Evolutionary conservation across 2,329 filamentous ascomycete genomes (phyloP).

Genomic region (Phialophora macrospora): DNA sequence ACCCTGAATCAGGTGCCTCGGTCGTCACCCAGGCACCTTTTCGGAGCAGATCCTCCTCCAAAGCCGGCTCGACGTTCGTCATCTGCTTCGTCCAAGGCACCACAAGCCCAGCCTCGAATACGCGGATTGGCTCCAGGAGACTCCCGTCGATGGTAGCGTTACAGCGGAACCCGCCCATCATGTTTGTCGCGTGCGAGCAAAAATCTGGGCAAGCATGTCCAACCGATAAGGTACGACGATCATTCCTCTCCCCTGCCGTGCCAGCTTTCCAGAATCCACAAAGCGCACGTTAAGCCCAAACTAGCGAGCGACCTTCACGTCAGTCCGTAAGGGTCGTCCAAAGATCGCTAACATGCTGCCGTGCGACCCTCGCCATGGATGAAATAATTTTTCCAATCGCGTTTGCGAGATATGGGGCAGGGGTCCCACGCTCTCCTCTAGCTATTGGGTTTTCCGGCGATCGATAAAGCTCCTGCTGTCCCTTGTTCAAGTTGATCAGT

Average conservation of each 20-base stretch:
- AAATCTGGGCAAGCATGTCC: slow-evolving; percentile 7
- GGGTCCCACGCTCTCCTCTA: neutral
- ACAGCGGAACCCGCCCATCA: slow-evolving; percentile 14
- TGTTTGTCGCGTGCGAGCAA: slow-evolving; percentile 12
- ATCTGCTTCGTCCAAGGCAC: neutral
- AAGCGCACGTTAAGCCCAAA: neutral
- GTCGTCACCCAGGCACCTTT: slow-evolving; percentile 6
- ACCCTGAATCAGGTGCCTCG: slow-evolving; percentile 5
- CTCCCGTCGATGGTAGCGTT: slow-evolving; percentile 12
- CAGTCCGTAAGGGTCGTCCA: neutral
- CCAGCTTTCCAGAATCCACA: neutral
- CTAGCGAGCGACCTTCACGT: slow-evolving; percentile 10
- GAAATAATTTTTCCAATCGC: slow-evolving; percentile 4
- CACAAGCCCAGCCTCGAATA: slow-evolving; percentile 7
- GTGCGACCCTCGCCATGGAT: neutral
- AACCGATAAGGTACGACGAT: slow-evolving; percentile 19
- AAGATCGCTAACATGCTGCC: neutral
- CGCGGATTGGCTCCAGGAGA: slow-evolving; percentile 15
- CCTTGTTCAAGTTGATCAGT: neutral
- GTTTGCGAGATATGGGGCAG: slow-evolving; percentile 2
- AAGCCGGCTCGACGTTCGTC: slow-evolving; percentile 5
- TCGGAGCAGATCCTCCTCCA: neutral
- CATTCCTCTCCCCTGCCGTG: neutral
- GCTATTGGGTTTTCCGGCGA: neutral
- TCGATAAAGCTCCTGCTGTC: slow-evolving; percentile 10